Conservation (phyloP, 1,139 yeast species). For the Pichia sp. region DNA sequence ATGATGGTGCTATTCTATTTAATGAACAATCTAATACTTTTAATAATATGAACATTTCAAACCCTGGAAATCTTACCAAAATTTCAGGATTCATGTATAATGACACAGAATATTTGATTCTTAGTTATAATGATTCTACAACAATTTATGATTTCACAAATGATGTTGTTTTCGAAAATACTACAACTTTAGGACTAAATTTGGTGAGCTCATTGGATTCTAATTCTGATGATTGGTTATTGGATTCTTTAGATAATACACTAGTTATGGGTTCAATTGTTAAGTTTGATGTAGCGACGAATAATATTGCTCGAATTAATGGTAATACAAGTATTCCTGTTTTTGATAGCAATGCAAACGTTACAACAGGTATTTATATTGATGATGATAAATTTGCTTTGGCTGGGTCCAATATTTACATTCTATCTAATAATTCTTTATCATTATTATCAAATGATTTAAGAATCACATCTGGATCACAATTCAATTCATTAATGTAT, state of each 20-base stretch:
- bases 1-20: slow-evolving; percentile 7
- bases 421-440: slow-evolving; percentile 6
- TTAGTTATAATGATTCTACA: slow-evolving; percentile 25
- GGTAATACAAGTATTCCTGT: neutral
- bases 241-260: slow-evolving; percentile 26
- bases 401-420: slow-evolving; percentile 37
- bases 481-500: slow-evolving; percentile 38
- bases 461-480: slow-evolving; percentile 34
- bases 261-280: slow-evolving; percentile 32
- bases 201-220: slow-evolving; percentile 32
- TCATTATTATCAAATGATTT: slow-evolving; percentile 20
- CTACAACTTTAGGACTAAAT: slow-evolving; percentile 19
- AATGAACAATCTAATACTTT: slow-evolving; percentile 1
- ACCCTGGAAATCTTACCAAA: slow-evolving; percentile 29
- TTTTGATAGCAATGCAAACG: too few relatives aligned
- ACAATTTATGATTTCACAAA: slow-evolving; percentile 38
- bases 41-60: slow-evolving; percentile 35
- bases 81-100: slow-evolving; percentile 31
- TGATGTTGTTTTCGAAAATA: slow-evolving; percentile 29
- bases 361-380: slow-evolving; percentile 33
- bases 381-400: slow-evolving; percentile 45
- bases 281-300: slow-evolving; percentile 18
- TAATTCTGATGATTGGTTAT: slow-evolving; percentile 6
- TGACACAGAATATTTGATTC: slow-evolving; percentile 34
- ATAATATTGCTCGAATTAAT: slow-evolving; percentile 6